Evolutionary conservation across 73 alveolate genomes (phyloP), one percentile per base, ranked within the genome.

Genomic region (Paramecium primaurelia): DNA sequence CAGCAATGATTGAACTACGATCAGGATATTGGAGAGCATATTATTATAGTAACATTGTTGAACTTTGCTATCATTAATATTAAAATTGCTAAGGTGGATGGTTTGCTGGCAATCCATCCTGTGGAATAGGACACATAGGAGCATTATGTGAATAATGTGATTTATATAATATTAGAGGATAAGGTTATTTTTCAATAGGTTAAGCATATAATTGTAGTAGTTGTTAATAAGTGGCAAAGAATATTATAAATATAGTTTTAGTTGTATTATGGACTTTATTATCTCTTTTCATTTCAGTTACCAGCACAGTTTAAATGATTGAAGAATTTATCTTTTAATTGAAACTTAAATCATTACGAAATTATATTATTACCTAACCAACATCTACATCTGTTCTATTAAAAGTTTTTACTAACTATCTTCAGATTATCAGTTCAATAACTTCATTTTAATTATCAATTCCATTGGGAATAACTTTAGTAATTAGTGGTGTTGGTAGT

Each of bases 11-110:
- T 18, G 69, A 54, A 54, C 20, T 54, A 54, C 32, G 69, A 68
- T 34, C 84, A 68, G 84, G 84, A 32, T 68, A 68, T 68, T 68
- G 84, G 84, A 68, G 84, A 68, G 45, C 84, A 34, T 32, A 68
- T 68, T 68, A 68, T 26, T 9, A 68, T 28, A 68, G 51, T 16
- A 68, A 68, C 16, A 11, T 32, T 28, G 6, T 68, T 8, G 84
- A 32, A 28, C 25, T 34, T 6, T 68, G 84, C 11, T 28, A 34
- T 32, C 40, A 28, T 32, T 32, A 32, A 34, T n/a, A 68, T 28
- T 68, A 68, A 28, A 32, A 68, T 68, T 68, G 84, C 28, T 68
- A 32, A n/a, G 84, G 84, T 16, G 84, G 84, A 34, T 68, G 84
- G 84, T 32, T 32, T 11, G 25, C 47, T 68, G 84, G 47, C 2